Conservation (phyloP, 305 asterid species). For the Solanum hybrid region DNA sequence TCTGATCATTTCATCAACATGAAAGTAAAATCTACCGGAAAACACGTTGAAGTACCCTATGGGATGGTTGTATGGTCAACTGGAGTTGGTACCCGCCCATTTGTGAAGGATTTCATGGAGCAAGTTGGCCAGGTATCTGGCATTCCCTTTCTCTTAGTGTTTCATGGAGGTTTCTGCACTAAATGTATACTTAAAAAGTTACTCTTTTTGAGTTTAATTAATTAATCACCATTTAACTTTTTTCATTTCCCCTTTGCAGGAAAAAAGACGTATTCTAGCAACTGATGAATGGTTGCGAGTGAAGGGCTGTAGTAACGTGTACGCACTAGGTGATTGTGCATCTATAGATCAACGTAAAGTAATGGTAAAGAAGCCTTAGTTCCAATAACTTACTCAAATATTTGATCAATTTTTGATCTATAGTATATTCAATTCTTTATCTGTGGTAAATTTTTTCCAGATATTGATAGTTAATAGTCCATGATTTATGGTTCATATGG, state of each 20-base stretch:
- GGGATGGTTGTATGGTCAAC: conserved; percentile 97
- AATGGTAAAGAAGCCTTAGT: conserved; percentile 34
- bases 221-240: neutral
- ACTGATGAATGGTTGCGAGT: conserved; percentile 89
- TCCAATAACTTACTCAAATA: neutral
- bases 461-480: neutral
- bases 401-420: neutral
- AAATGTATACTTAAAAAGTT: neutral
- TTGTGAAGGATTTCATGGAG: conserved; percentile 78
- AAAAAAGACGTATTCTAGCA: conserved; percentile 52
- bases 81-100: conserved; percentile 78
- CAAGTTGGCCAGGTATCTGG: conserved; percentile 78
- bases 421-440: neutral
- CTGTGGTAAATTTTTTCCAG: neutral
- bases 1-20: conserved; percentile 48
- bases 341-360: conserved; percentile 68
- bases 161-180: neutral
- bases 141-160: neutral
- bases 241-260: conserved; percentile 28
- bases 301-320: conserved; percentile 66
- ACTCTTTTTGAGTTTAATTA: neutral
- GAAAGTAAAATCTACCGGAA: conserved; percentile 54
- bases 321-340: conserved; percentile 91
- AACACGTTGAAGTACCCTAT: conserved; percentile 49
- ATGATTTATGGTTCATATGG: neutral